Conservation (phyloP, 169 alveolate genomes). For the Plasmodium ovale region DNA sequence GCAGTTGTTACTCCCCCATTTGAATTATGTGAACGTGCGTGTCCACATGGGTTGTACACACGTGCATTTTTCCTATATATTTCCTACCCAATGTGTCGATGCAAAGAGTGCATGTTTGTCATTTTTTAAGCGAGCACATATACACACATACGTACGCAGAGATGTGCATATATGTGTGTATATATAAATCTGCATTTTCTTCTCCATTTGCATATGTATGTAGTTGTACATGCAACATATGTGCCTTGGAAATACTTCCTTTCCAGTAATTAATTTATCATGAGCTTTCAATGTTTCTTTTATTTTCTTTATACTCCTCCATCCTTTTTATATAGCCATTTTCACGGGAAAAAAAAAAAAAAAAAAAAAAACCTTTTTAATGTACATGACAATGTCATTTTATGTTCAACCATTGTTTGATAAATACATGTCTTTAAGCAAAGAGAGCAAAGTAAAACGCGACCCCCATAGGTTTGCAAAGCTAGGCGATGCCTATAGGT, state of each 20-base stretch:
- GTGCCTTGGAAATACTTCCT: neutral
- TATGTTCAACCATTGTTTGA: neutral
- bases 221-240: too few relatives aligned
- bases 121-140: neutral
- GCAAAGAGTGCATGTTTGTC: neutral
- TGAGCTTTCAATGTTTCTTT: slow-evolving; percentile 5
- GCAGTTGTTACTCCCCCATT: too few relatives aligned
- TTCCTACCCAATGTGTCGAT: neutral
- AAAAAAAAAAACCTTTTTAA: too few relatives aligned
- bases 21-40: too few relatives aligned
- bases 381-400: neutral
- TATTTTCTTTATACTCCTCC: neutral
- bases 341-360: neutral
- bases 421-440: neutral
- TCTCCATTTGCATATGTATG: too few relatives aligned
- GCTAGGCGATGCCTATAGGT: too few relatives aligned
- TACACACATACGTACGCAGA: neutral
- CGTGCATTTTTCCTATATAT: neutral
- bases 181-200: neutral
- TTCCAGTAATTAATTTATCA: slow-evolving; percentile 11
- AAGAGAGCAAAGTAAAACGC: neutral
- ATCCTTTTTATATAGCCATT: neutral
- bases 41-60: neutral
- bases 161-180: neutral
- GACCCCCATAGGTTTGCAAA: neutral